Evolutionary conservation across 2,329 filamentous ascomycete genomes (phyloP), one percentile per base, ranked within the genome.

Genomic region (Nemania abortiva): DNA sequence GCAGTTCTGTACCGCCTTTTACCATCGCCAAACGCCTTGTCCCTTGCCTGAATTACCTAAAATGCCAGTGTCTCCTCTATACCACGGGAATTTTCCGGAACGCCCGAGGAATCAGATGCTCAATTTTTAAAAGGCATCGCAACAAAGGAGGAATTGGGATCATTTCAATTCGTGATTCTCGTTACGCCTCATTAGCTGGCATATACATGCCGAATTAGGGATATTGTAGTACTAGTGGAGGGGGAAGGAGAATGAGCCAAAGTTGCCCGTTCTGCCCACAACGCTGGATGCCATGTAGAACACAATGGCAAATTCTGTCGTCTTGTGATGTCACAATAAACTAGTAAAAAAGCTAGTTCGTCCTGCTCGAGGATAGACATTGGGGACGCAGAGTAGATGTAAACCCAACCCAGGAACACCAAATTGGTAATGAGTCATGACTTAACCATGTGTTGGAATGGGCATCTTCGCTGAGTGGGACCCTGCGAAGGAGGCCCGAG

Each of bases 111-210:
- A 72, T 70, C 69, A 61, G 67, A 68, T 66, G 66, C 61, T 55
- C 11, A 20, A 55, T 63, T 53, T 63, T 62, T 37, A 37, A 45
- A 70, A 71, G 66, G 70, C 58, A 60, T 71, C 65, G 67, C 66
- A 69, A 68, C 69, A 70, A 68, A 63, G 57, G 59, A 53, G 60
- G 53, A 70, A 68, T 52, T 70, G 65, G 66, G 56, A 24, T 76
- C 75, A 53, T 77, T 37, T 60, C 52, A 65, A 69, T 64, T 78
- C 76, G 67, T 79, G 70, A 65, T 69, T 67, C 70, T 78, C 77
- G 66, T 79, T 65, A 72, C 72, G 71, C 70, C 63, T 79, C 76
- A 71, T 79, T 64, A 75, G 52, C 65, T 62, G 73, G 70, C 74
- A 67, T 70, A 69, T 66, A 7, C 18, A 70, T 74, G 75, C 73